Base-by-base conservation (phyloP, 495 filamentous ascomycete species). In the Penicilliopsis zonata region DNA sequence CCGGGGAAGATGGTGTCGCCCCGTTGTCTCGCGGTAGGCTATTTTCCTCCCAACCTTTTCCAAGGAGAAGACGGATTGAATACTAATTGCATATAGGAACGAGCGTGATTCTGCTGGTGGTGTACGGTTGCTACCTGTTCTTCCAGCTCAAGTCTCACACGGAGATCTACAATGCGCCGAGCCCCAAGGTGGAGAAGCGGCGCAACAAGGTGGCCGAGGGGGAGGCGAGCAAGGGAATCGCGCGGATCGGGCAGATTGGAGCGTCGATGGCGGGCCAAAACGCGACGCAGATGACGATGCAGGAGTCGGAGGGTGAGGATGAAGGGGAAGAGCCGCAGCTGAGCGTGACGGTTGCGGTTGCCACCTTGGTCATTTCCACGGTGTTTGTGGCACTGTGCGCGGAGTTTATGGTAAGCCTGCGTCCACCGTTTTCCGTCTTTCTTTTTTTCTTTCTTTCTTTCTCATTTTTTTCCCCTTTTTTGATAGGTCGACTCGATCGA, bases 311-410 rank as follows among this genome's bases (percentile, higher is more conserved):
- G 0, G 70, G 74, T 5, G 73, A 79, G 33, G 70, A 76, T 2
- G 73, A 72, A 13, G 41, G 43, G 0, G 84, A 93, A 46, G 63
- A 72, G 41, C 83, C 86, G 0, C 72, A 82, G 41, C 63, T 94
- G 6, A 70, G 71, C 15, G 61, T 87, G 24, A 43, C 42, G 21
- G 78, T 82, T 25, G 86, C 87, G 3, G 21, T 90, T 5, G 53
- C 71, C 26, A 84, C 81, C 0, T 70, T 96, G 5, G 61, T 60
- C 8, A 59, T 70, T 20, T 76, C 80, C 1, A 95, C 87, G 4
- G 76, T 74, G 9, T 61, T 94, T 20, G 82, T 95, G 32, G 87
- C 80, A 12, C 60, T 93, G 21, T 94, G 87, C 49, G 82, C 87
- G 12, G 87, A 95, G 49, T 93, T 75, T 50, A 86, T 95, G 74